Base-by-base conservation (phyloP, 371 early-diverging fungal genomes). In the Saksenaea vasiformis region DNA sequence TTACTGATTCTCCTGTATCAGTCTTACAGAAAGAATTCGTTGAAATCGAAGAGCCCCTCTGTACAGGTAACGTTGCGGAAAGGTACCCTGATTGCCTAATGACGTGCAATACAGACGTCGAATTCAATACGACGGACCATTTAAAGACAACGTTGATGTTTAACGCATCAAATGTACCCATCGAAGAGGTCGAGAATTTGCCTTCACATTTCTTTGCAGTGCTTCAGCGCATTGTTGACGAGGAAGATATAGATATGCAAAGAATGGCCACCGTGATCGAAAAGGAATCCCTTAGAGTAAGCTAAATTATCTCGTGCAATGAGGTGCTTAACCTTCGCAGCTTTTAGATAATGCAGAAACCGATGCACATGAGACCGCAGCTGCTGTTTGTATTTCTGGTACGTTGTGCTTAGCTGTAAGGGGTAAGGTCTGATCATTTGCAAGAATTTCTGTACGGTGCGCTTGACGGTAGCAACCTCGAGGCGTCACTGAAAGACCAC, bases 1-100 rank as follows among this genome's bases (percentile, higher is more conserved):
- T 90, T 17, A 85, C 88, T 0, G 90, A 90, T 60, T 90, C 90
- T 3, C 84, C 90, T 22, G 85, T 87, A 0, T 82, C 88, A 3
- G 71, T 87, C 9, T 68, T 90, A 60, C 84, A 83, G 64, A 87
- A 82, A 44, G 85, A 85, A 61, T 87, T 90, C 78, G 90, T 90
- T 17, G 90, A 90, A 62, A 85, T 79, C 26, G 87, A 86, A 64
- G 87, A 87, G 22, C 87, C 90, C 8, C 78, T 86, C 28, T 87
- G 87, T 66, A 88, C 90, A 65, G 78, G 82, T 79, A 70, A 28
- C 15, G 14, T 31, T 15, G 13, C 14, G 36, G 39, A 19, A 27
- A n/a, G 5, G 3, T 4, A 8, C 22, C 8, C 5, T 22, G 5
- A 17, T 2, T 47, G 22, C 17, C 51, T 47, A n/a, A 47, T 4